Evolutionary conservation across 495 filamentous ascomycete species (phyloP), one percentile per base, ranked within the genome.

Genomic region (Sordaria brevicollis): DNA sequence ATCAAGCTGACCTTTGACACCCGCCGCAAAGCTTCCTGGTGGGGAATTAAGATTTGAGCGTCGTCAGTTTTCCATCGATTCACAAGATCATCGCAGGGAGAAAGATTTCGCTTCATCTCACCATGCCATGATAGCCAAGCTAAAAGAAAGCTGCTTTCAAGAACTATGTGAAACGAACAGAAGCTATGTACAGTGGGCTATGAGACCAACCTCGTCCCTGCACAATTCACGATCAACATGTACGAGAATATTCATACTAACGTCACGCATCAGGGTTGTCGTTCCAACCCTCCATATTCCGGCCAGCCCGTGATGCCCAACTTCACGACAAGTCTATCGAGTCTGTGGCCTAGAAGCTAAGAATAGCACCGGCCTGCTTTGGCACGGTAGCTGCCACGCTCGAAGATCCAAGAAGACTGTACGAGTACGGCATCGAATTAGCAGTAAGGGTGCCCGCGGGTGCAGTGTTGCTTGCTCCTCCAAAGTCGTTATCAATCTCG

Each of bases 401-500:
- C 0, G 70, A 72, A 5, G 82, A 78, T 2, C 80, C 82, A 19
- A 88, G 74, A 7, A 86, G 76, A 0, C 68, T 74, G 71, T 88
- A 89, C 9, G 73, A 72, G 71, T 90, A 90, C 0, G 84, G 84
- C 15, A 88, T 80, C 19, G 71, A 78, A 49, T 11, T 69, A 1
- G 73, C 62, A 0, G 76, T 81, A 29, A 89, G 75, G 0, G 80
- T 86, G 2, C 87, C 88, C 6, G 70, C 71, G 0, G 78, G 76
- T 0, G 85, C 87, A 17, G 75, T 74, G 74, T 88, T 86, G 31
- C 69, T 62, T 3, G 77, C 83, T 43, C 74, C 79, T 15, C 86
- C 86, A 65, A 90, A 85, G 76, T 88, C 84, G 68, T 87, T 89
- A 69, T 86, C 86, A 6, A 72, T 78, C 11, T 81, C 80, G 34